These are phyloP conservation scores for Colletotrichum limetticola DNA, from an alignment of 2,329 filamentous ascomycete genomes.

Conservation along the genomic window DNA sequence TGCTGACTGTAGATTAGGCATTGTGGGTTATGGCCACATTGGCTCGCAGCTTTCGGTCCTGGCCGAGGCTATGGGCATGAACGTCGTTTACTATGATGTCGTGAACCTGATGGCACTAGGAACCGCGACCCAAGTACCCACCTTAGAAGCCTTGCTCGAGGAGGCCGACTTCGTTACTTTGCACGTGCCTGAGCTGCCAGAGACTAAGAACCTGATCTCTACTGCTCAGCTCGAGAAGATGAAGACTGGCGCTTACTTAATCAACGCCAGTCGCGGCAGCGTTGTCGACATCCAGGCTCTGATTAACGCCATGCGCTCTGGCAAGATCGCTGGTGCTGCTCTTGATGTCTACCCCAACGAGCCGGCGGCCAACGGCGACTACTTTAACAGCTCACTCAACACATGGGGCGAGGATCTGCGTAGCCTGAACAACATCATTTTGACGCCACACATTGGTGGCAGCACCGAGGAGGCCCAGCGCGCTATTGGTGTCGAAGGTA, in stretches of 20 bases:
- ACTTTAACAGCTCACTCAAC: conserved; percentile 89
- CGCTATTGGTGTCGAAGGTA: conserved; percentile 90
- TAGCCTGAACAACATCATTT: conserved; percentile 88
- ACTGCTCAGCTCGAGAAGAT: conserved; percentile 82
- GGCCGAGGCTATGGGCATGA: conserved; percentile 98
- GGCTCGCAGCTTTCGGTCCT: conserved; percentile 95
- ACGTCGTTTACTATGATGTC: conserved; percentile 96
- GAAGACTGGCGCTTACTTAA: conserved; percentile 92
- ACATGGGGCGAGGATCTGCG: conserved; percentile 87
- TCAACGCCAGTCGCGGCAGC: conserved; percentile 94
- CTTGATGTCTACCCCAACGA: conserved; percentile 96
- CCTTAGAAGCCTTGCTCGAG: conserved; percentile 79
- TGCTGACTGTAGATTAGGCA: conserved; percentile 61
- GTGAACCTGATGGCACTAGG: conserved; percentile 95
- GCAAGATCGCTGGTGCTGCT: conserved; percentile 93
- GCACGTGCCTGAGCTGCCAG: conserved; percentile 92
- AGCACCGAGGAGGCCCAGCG: conserved; percentile 98
- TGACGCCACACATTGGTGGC: conserved; percentile 96
- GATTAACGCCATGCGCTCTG: conserved; percentile 85
- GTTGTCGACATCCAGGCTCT: conserved; percentile 95
- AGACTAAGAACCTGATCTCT: conserved; percentile 95
- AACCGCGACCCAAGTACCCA: conserved; percentile 84
- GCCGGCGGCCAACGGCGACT: conserved; percentile 92
- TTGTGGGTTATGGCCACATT: conserved; percentile 97
- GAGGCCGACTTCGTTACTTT: conserved; percentile 92